phyloP scores from a whole-genome alignment of 352 stramenopile genomes.

The Phytopythium oedochilum region DNA sequence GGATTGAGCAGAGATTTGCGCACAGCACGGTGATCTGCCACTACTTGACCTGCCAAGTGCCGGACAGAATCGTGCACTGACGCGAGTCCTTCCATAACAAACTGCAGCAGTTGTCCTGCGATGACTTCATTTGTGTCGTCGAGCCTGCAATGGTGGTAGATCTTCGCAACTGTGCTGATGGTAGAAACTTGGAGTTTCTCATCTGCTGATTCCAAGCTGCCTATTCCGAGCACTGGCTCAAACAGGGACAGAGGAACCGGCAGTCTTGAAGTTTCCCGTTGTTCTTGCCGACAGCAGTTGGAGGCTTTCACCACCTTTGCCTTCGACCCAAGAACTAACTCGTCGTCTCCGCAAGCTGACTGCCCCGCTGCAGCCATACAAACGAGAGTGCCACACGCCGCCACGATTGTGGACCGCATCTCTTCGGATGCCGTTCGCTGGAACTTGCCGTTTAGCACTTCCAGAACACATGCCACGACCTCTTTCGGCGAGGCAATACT shows the following conservation, averaged over 20 bases:
- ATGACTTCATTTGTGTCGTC: constrained; percentile 16
- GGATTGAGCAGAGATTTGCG: neutral
- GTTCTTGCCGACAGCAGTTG: neutral
- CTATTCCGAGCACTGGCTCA: constrained; percentile 7
- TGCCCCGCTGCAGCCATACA: constrained; percentile 25
- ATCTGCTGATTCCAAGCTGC: neutral
- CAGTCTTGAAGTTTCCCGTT: constrained; percentile 8
- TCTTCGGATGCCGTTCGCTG: constrained; percentile 22
- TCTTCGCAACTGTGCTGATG: constrained; percentile 24
- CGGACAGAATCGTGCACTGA: neutral
- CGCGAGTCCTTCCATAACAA: constrained; percentile 22
- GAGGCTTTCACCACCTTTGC: neutral
- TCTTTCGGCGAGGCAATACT: constrained; percentile 31
- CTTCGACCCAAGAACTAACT: neutral
- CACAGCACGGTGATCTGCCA: neutral
- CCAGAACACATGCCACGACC: constrained; percentile 31
- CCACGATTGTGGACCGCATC: constrained; percentile 19
- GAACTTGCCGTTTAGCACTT: constrained; percentile 27
- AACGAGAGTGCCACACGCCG: constrained; percentile 31
- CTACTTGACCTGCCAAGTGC: neutral
- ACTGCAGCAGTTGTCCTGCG: constrained; percentile 24
- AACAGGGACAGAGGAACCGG: constrained; percentile 29
- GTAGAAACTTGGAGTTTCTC: constrained; percentile 14
- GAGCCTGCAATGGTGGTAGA: constrained; percentile 40
- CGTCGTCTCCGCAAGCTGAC: neutral